Percentiles rank a stretch among this genome's conserved stretches.
Conservation (phyloP, 2,329 filamentous ascomycete genomes). For the Trichoderma koningiopsis region DNA sequence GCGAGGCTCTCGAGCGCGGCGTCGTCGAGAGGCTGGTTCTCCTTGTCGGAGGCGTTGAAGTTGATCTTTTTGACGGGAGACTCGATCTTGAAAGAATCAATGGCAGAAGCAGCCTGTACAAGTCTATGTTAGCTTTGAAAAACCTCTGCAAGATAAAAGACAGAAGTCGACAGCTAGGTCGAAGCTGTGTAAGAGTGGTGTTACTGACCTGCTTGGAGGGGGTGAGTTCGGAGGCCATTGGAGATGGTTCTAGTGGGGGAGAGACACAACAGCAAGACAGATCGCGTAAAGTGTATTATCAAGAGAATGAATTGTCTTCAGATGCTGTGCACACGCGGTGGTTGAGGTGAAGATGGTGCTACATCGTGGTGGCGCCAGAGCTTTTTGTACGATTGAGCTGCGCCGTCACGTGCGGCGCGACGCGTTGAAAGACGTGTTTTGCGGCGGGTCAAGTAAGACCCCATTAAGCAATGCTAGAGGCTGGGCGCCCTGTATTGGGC, state of each 20-base stretch:
- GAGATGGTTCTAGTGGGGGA: constrained; percentile 28
- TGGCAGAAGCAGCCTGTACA: constrained; percentile 76
- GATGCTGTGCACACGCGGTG: constrained; percentile 37
- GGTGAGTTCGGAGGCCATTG: constrained; percentile 76
- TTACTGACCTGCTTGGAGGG: constrained; percentile 59
- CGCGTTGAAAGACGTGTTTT: constrained; percentile 40
- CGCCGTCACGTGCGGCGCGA: constrained; percentile 43
- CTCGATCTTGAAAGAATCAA: constrained; percentile 90
- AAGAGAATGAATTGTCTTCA: constrained; percentile 25
- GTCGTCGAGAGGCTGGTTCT: constrained; percentile 66
- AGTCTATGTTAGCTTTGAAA: background rate
- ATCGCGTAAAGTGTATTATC: constrained; percentile 28
- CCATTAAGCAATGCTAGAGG: constrained; percentile 14
- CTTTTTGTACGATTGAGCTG: constrained; percentile 43
- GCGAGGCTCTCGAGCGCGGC: constrained; percentile 54
- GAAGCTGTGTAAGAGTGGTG: constrained; percentile 32
- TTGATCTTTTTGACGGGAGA: constrained; percentile 89
- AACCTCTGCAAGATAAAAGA: background rate
- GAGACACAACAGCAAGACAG: constrained; percentile 26
- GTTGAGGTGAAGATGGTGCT: constrained; percentile 31
- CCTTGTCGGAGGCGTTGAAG: constrained; percentile 75
- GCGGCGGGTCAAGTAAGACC: constrained; percentile 34
- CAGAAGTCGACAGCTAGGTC: background rate
- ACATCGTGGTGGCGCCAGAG: constrained; percentile 36
- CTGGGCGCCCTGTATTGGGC: constrained; percentile 23